phyloP scores from a whole-genome alignment of 1,284 basidiomycete genomes.

The Irpex rosettiformis region DNA sequence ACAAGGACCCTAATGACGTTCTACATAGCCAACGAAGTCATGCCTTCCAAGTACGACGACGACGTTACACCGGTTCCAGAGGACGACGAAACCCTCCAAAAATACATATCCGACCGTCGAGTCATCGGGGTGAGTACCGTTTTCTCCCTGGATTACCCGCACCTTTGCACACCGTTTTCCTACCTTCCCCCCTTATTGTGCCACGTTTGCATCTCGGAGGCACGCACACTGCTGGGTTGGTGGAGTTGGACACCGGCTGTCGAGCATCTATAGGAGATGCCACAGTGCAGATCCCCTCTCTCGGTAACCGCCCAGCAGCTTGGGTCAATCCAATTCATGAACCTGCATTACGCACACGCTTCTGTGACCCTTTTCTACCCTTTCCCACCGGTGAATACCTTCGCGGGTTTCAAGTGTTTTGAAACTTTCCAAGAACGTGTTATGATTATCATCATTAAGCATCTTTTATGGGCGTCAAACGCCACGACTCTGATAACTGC shows the following conservation, averaged over 20 bases:
- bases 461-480: background rate
- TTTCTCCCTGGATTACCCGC: background rate
- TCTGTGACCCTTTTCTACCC: background rate
- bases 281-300: background rate
- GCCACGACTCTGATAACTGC: background rate
- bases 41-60: constrained; percentile 10
- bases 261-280: background rate
- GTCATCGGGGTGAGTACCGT: constrained; percentile 64
- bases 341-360: background rate
- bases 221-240: background rate
- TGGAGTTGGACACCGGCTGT: background rate
- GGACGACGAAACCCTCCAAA: constrained; percentile 56
- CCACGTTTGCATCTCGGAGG: background rate
- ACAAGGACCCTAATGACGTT: background rate
- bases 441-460: no score
- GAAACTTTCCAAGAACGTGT: no score
- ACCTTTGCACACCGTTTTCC: background rate
- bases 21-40: constrained; percentile 21
- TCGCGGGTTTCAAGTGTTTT: no score
- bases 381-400: no score
- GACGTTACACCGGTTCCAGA: constrained; percentile 58
- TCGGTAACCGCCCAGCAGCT: background rate
- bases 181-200: background rate
- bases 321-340: background rate
- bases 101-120: constrained; percentile 73